Evolutionary conservation across 202 grass and related monocot genomes (phyloP).

Genomic region (Schoenoplectus triqueter): DNA sequence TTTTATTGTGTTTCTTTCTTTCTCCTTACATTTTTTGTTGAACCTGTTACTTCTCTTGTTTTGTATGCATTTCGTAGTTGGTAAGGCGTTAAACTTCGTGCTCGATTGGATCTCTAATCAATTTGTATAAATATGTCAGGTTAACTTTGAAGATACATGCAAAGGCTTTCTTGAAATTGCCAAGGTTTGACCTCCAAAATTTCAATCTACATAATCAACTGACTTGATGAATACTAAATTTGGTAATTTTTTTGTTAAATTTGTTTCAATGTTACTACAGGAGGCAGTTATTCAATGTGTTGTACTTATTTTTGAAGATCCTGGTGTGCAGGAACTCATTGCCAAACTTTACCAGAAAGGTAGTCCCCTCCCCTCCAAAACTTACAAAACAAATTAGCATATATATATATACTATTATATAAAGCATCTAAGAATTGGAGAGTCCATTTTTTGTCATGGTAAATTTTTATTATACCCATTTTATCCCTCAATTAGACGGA

Average conservation of each 20-base stretch:
- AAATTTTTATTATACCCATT: no score
- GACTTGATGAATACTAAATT: not conserved
- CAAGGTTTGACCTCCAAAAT: constrained; percentile 72
- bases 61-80: constrained; percentile 33
- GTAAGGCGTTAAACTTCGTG: constrained; percentile 34
- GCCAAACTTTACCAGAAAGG: constrained; percentile 95
- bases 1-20: not conserved
- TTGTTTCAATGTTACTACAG: constrained; percentile 56
- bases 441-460: no score
- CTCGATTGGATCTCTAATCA: constrained; percentile 34
- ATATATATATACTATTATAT: no score
- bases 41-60: constrained; percentile 29
- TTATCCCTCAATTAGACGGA: no score
- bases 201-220: constrained; percentile 5
- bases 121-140: constrained; percentile 59
- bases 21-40: not conserved
- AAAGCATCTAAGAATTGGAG: no score
- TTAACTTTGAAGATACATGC: constrained; percentile 99
- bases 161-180: constrained; percentile 99
- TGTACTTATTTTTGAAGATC: constrained; percentile 95
- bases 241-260: constrained; percentile 6
- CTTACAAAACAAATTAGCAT: constrained; percentile 54
- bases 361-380: constrained; percentile 49
- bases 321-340: constrained; percentile 91
- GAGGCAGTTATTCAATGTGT: constrained; percentile 89